Evolutionary conservation across 257 asterid genomes (phyloP), one percentile per base, ranked within the genome.

Genomic region (Gynochthodes officinalis): DNA sequence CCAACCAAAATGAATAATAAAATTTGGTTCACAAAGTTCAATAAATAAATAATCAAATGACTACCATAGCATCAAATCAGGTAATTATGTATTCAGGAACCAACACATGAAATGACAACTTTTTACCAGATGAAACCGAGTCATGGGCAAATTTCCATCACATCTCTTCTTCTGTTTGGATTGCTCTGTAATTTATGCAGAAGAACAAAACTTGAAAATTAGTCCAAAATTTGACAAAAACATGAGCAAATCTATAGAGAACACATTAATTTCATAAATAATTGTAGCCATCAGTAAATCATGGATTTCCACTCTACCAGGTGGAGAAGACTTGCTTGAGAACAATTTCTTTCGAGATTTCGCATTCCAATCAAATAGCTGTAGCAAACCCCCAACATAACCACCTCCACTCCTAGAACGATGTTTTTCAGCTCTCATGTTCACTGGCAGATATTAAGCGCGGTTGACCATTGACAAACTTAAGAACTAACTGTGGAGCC

Each of bases 291-390:
- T 70, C 28, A 21, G 7, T 53, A 30, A 39, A 58, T 59, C 48
- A 23, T 61, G 46, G 67, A 42, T 7, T 39, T 60, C 28, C 28
- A 23, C 16, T 53, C 30, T 82, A 93, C 97, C 96, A 30, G 96
- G 88, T 76, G 76, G 18, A 65, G 86, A 87, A 43, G 91, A 84
- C 78, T 91, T 89, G 92, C 82, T 88, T 8, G 90, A 78, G 76
- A 91, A 88, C 84, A 89, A 74, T 76, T 93, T 93, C 86, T 91
- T 93, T 27, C 93, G 87, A 49, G 98, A 91, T 80, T 89, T 91
- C 21, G 89, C 89, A 71, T 89, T 91, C 98, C 98, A 93, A 80
- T 91, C 96, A 68, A 93, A 93, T 76, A 91, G 84, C 83, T 91
- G 97, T 33, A 91, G 87, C 84, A 93, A 83, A 28, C 97, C 96